These are phyloP conservation scores for Aspergillus luchuensis DNA, from an alignment of 2,329 filamentous ascomycete genomes.

Conservation along the genomic window DNA sequence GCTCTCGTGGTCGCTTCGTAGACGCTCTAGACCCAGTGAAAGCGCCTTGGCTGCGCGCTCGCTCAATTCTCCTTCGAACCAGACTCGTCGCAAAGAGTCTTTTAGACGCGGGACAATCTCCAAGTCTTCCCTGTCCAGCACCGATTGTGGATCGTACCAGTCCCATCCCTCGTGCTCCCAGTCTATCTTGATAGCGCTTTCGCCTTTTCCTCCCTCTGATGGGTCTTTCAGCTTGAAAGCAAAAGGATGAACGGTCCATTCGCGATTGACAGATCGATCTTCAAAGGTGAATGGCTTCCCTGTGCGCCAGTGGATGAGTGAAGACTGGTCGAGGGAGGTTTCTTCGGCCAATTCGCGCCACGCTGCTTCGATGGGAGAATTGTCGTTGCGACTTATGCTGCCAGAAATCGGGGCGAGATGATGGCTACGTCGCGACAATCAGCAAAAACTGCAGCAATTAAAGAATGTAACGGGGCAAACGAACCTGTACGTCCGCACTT, in stretches of 20 bases:
- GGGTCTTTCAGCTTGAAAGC: constrained; percentile 51
- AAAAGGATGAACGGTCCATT: constrained; percentile 67
- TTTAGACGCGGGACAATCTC: constrained; percentile 60
- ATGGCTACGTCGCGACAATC: constrained; percentile 36
- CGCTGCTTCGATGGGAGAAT: constrained; percentile 58
- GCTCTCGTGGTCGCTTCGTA: constrained; percentile 61
- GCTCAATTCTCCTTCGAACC: constrained; percentile 58
- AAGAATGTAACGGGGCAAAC: not conserved
- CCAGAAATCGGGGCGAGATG: constrained; percentile 65
- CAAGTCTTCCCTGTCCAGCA: constrained; percentile 51
- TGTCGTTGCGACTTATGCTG: constrained; percentile 58
- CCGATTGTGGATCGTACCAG: constrained; percentile 58
- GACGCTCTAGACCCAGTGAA: constrained; percentile 48
- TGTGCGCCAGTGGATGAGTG: constrained; percentile 55
- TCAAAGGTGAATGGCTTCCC: constrained; percentile 62
- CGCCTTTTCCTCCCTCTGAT: constrained; percentile 33
- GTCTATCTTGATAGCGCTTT: constrained; percentile 56
- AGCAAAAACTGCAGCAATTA: not conserved
- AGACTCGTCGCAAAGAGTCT: constrained; percentile 61
- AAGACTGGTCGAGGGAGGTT: constrained; percentile 54
- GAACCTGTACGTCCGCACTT: constrained; percentile 63
- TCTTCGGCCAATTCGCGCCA: constrained; percentile 66
- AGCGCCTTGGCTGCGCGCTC: constrained; percentile 50
- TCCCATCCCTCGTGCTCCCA: constrained; percentile 64
- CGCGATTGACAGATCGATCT: constrained; percentile 55